These are phyloP conservation scores for Laetiporus sulphureus DNA, from an alignment of 1,284 basidiomycete species.

Conservation along the genomic window DNA sequence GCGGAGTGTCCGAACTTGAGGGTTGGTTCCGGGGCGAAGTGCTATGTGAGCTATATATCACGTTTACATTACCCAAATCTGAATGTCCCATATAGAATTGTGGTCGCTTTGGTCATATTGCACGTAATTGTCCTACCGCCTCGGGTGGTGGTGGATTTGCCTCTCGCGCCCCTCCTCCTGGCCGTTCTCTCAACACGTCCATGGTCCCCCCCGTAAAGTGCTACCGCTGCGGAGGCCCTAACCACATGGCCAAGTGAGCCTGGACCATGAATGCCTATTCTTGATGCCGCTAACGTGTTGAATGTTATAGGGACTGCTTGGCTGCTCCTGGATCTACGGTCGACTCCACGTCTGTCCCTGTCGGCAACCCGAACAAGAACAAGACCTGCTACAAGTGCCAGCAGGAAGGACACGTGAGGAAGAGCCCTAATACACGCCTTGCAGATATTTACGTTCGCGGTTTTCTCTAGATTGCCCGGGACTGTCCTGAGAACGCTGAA, in stretches of 20 bases:
- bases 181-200: constrained; percentile 68
- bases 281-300: constrained; percentile 3
- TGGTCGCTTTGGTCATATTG: constrained; percentile 76
- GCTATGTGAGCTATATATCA: constrained; percentile 54
- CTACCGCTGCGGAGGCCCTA: constrained; percentile 76
- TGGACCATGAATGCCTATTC: not conserved
- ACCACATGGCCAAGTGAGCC: constrained; percentile 70
- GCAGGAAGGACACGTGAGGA: constrained; percentile 73
- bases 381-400: constrained; percentile 86
- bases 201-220: constrained; percentile 76
- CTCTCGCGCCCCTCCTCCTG: constrained; percentile 63
- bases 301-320: constrained; percentile 66
- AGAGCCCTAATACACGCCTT: not conserved
- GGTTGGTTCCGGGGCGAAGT: constrained; percentile 66
- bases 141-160: constrained; percentile 43
- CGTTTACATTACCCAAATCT: constrained; percentile 6
- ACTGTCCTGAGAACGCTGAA: constrained; percentile 60
- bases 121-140: constrained; percentile 60
- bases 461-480: constrained; percentile 59
- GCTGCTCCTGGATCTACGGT: constrained; percentile 57
- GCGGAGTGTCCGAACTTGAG: constrained; percentile 85
- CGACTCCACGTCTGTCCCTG: constrained; percentile 32
- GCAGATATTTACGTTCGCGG: not conserved
- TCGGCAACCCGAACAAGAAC: constrained; percentile 41
- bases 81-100: constrained; percentile 54